phyloP scores from a whole-genome alignment of 208 protist species.

The Crithidia thermophila region DNA sequence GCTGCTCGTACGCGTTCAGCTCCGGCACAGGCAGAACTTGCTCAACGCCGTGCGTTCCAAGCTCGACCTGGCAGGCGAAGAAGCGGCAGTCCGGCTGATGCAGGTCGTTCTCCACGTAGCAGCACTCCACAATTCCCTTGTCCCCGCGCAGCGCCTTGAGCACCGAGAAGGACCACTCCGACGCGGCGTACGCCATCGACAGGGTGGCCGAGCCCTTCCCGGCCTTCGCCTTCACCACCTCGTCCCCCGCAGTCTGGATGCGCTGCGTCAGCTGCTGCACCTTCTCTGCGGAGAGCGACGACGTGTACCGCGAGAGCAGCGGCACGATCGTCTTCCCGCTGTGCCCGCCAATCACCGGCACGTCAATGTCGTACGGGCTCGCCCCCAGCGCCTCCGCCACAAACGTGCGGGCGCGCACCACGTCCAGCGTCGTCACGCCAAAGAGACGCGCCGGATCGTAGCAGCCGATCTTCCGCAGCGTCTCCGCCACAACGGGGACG shows the following conservation, averaged over 20 bases:
- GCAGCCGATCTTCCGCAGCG: slow-evolving; percentile 82
- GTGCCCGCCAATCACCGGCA: slow-evolving; percentile 95
- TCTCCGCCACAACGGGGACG: slow-evolving; percentile 94
- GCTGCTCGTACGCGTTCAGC: slow-evolving; percentile 61
- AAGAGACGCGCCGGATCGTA: slow-evolving; percentile 89
- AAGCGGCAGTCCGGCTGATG: slow-evolving; percentile 52
- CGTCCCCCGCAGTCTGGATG: slow-evolving; percentile 84
- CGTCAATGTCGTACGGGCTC: slow-evolving; percentile 63
- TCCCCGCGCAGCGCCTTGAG: slow-evolving; percentile 78
- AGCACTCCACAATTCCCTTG: slow-evolving; percentile 72
- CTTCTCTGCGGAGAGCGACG: slow-evolving; percentile 58
- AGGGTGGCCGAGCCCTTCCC: slow-evolving; percentile 85
- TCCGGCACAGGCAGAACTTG: slow-evolving; percentile 62
- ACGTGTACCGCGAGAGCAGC: slow-evolving; percentile 77
- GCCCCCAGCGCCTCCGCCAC: slow-evolving; percentile 59
- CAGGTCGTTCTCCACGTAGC: slow-evolving; percentile 64
- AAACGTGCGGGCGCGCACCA: slow-evolving; percentile 81
- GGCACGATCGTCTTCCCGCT: slow-evolving; percentile 95
- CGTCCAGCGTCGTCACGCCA: slow-evolving; percentile 94
- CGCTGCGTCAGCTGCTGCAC: slow-evolving; percentile 81
- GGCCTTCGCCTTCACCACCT: slow-evolving; percentile 90
- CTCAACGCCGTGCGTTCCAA: slow-evolving; percentile 82
- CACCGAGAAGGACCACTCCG: slow-evolving; percentile 68
- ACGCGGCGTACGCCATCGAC: slow-evolving; percentile 57
- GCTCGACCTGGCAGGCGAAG: slow-evolving; percentile 82